These are phyloP conservation scores for Apophysomyces sp. DNA, from an alignment of 371 early-diverging fungal genomes.

Conservation along the genomic window DNA sequence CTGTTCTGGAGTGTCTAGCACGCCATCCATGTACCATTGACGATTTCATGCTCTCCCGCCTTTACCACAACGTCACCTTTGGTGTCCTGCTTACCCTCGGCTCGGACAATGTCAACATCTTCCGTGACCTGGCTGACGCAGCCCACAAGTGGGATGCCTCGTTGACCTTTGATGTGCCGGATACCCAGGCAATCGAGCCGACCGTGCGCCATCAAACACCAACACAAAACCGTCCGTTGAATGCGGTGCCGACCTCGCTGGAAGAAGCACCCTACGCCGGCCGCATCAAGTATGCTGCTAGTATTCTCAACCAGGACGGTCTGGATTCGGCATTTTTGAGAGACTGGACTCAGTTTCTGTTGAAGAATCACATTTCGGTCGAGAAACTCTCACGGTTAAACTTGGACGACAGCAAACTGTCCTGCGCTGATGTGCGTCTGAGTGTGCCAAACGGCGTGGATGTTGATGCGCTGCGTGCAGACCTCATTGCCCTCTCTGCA, in stretches of 20 bases:
- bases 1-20: slow-evolving; percentile 71
- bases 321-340: slow-evolving; percentile 69
- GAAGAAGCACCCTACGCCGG: slow-evolving; percentile 84
- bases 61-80: slow-evolving; percentile 88
- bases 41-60: slow-evolving; percentile 82
- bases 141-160: slow-evolving; percentile 84
- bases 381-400: slow-evolving; percentile 79
- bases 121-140: slow-evolving; percentile 70
- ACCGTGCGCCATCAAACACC: slow-evolving; percentile 26
- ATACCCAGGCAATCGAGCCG: slow-evolving; percentile 65
- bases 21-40: slow-evolving; percentile 69
- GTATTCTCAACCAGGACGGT: slow-evolving; percentile 78
- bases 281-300: slow-evolving; percentile 81
- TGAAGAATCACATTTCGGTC: slow-evolving; percentile 73
- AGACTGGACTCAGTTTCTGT: slow-evolving; percentile 71
- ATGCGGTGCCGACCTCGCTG: slow-evolving; percentile 54
- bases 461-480: slow-evolving; percentile 62
- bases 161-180: slow-evolving; percentile 76
- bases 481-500: slow-evolving; percentile 69
- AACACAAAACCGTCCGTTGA: slow-evolving; percentile 23
- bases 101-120: slow-evolving; percentile 69
- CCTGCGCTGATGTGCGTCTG: slow-evolving; percentile 77
- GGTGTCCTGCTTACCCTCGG: slow-evolving; percentile 75
- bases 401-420: slow-evolving; percentile 50
- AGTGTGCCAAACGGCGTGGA: slow-evolving; percentile 70